A percentile compares a stretch with the other conserved stretches of the same genome.
Conservation (phyloP, 75 land plant genomes). For the Ceratopteris richardii region DNA sequence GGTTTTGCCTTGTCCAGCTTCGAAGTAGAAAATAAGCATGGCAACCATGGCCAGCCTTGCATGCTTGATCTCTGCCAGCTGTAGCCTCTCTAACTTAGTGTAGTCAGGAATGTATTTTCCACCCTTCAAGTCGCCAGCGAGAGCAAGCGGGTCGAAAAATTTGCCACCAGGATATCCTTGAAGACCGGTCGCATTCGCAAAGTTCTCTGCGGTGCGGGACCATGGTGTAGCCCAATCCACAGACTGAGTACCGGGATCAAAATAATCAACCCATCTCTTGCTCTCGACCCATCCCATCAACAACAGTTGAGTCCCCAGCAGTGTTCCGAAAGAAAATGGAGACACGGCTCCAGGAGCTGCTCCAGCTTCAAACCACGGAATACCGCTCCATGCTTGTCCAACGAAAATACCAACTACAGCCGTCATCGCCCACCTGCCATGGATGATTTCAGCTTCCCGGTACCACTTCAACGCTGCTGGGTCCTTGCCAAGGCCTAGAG, state of each 20-base stretch:
- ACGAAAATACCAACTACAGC: conserved; percentile 94
- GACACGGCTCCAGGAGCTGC: conserved; percentile 83
- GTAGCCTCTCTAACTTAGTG: conserved; percentile 78
- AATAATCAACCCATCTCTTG: conserved; percentile 92
- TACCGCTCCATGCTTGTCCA: conserved; percentile 87
- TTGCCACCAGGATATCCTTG: conserved; percentile 98
- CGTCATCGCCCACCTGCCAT: conserved; percentile 98
- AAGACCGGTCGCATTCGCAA: conserved; percentile 84
- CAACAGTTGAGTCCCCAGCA: conserved; percentile 85
- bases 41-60: conserved; percentile 92
- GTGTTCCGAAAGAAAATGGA: conserved; percentile 87
- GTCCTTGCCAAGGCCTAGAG: conserved; percentile 87
- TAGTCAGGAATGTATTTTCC: conserved; percentile 68
- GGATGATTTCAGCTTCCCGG: conserved; percentile 96
- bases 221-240: conserved; percentile 98
- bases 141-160: conserved; percentile 77
- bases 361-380: conserved; percentile 97
- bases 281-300: conserved; percentile 99
- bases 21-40: conserved; percentile 97
- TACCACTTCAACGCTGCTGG: conserved; percentile 91
- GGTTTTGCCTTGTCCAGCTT: conserved; percentile 95
- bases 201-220: conserved; percentile 87
- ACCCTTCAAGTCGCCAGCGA: conserved; percentile 56
- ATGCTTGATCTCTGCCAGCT: conserved; percentile 82
- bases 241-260: conserved; percentile 82